Evolutionary conservation across 2,329 filamentous ascomycete species (phyloP).

Genomic region (Plenodomus tracheiphilus): DNA sequence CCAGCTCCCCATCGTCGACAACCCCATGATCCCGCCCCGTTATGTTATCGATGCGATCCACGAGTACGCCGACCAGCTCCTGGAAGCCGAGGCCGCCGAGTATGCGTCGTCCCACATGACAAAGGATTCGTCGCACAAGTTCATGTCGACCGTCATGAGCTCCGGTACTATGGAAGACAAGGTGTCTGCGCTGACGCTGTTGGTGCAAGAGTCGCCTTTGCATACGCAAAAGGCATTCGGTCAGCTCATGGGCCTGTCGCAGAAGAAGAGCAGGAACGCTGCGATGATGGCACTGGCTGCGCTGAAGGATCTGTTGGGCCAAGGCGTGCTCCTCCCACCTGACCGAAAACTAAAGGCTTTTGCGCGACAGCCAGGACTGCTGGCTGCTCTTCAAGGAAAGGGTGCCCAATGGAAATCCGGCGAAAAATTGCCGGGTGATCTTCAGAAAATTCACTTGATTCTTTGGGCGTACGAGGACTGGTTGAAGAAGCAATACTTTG

Average conservation of each 20-base stretch:
- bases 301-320: constrained; percentile 89
- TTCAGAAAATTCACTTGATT: constrained; percentile 78
- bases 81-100: constrained; percentile 75
- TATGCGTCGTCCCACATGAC: constrained; percentile 74
- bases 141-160: constrained; percentile 95
- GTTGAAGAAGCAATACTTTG: constrained; percentile 92
- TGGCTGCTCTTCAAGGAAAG: constrained; percentile 69
- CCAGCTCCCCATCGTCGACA: constrained; percentile 51
- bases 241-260: constrained; percentile 77
- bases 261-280: constrained; percentile 90
- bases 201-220: constrained; percentile 92
- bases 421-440: constrained; percentile 71
- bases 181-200: constrained; percentile 89
- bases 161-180: constrained; percentile 97
- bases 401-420: constrained; percentile 66
- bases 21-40: constrained; percentile 53
- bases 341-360: constrained; percentile 83
- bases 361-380: constrained; percentile 73
- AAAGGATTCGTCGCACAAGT: constrained; percentile 87
- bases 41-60: constrained; percentile 63
- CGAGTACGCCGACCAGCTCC: constrained; percentile 70
- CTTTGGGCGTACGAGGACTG: constrained; percentile 93
- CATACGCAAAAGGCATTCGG: constrained; percentile 92
- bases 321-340: constrained; percentile 80
- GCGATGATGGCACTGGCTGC: constrained; percentile 91